Evolutionary conservation across 805 yeast genomes (phyloP).

Genomic region (Isabelozyma gotoi): DNA sequence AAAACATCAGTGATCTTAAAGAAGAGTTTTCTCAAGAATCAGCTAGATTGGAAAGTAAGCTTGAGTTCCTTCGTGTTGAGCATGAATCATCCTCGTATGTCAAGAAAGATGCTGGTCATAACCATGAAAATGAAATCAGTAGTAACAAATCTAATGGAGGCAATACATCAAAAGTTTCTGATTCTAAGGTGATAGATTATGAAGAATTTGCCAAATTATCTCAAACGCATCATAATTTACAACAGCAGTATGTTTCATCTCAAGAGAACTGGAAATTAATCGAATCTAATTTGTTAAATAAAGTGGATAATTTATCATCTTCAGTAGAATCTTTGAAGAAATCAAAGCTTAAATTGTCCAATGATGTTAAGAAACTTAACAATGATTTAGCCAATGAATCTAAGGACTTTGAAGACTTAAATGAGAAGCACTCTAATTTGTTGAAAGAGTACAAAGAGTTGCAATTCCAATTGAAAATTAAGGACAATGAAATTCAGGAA

Average conservation of each 20-base stretch:
- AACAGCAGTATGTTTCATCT: constrained; percentile 70
- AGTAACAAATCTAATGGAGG: constrained; percentile 2
- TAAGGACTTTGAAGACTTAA: constrained; percentile 12
- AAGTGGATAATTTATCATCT: constrained; percentile 36
- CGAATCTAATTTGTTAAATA: constrained; percentile 62
- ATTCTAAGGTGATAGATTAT: constrained; percentile 28
- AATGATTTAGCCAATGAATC: constrained; percentile 10
- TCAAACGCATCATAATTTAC: constrained; percentile 55
- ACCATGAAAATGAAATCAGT: constrained; percentile 1
- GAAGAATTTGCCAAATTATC: constrained; percentile 43
- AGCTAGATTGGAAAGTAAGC: constrained; percentile 60
- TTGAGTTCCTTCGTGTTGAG: constrained; percentile 66
- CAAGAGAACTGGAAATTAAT: constrained; percentile 81
- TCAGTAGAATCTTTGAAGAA: constrained; percentile 29
- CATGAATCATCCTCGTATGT: constrained; percentile 45
- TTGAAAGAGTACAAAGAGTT: constrained; percentile 24
- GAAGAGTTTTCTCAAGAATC: constrained; percentile 46
- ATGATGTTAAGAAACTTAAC: constrained; percentile 33
- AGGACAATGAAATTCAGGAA: constrained; percentile 19
- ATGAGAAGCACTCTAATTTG: constrained; percentile 24
- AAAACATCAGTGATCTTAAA: constrained; percentile 31
- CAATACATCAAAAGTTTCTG: too few relatives aligned
- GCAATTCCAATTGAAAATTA: constrained; percentile 16
- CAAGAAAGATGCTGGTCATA: constrained; percentile 1
- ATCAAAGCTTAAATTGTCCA: constrained; percentile 24